Evolutionary conservation across 208 protist genomes (phyloP), one percentile per base, ranked within the genome.

Genomic region (Leishmania tarentolae): DNA sequence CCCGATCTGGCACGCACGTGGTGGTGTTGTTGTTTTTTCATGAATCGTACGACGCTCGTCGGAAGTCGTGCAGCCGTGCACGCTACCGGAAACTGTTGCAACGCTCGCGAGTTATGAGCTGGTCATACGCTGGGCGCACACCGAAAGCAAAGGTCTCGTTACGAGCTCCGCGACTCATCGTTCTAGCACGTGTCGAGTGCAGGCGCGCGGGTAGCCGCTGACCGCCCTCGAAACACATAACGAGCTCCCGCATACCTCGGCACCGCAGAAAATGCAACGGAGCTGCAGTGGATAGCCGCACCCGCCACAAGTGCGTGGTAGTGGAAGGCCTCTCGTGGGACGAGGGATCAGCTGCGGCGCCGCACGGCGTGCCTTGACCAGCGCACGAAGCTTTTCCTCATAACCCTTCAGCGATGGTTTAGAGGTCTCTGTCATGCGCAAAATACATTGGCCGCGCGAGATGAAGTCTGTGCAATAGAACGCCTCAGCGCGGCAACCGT

Each of bases 381-480:
- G 66, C 17, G 86, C 80, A 61, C 86, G 88, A n/a, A 96, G 79
- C 73, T 85, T 90, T 70, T 93, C 90, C 73, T 90, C 86, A 61
- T 96, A 94, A 28, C 63, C 75, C 69, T 91, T 92, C 59, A 96
- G 71, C 31, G 86, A 80, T 1, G 79, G 75, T 79, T 91, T 90
- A 0, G 89, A 89, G 56, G 77, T 57, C 31, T 87, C 72, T 37
- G 85, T 86, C 83, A 94, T 87, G 28, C 84, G 63, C 75, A 97
- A 47, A 28, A 85, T 73, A 35, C 89, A 90, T 40, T 37, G 46
- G 9, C 93, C 93, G 44, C 87, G 90, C 57, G 90, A 78, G 53
- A 97, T 93, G 72, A 92, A 92, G 37, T 93, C 90, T 0, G 89
- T 94, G 86, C 93, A 95, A 78, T 93, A 97, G 78, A 86, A 92